phyloP scores from a whole-genome alignment of 345 rosid species.

The rapeseed (Brassica napus) region DNA sequence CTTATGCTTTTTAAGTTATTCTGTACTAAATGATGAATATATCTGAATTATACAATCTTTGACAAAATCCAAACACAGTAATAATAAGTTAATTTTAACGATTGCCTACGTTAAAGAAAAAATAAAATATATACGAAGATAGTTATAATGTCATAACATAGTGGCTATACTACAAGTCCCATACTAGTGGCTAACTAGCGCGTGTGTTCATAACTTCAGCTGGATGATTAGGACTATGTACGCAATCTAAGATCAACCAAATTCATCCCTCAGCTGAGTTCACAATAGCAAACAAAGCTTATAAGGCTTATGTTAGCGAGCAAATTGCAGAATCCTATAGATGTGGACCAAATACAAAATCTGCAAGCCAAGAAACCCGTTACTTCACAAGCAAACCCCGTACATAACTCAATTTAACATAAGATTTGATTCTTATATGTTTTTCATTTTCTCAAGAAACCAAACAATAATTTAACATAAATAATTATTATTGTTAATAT shows the following conservation, averaged over 20 bases:
- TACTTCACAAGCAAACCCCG: slow-evolving; percentile 34
- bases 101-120: neutral
- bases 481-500: neutral
- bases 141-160: neutral
- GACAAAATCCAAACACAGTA: neutral
- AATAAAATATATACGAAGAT: neutral
- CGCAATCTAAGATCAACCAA: slow-evolving; percentile 8
- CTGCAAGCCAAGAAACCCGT: slow-evolving; percentile 38
- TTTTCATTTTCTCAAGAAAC: slow-evolving; percentile 35
- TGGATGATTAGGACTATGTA: neutral
- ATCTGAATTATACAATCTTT: neutral
- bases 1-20: neutral
- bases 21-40: neutral
- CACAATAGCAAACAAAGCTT: slow-evolving; percentile 17
- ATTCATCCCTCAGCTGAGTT: neutral
- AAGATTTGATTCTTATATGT: slow-evolving; percentile 28
- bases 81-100: neutral
- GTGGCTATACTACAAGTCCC: neutral
- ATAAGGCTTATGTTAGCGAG: slow-evolving; percentile 26
- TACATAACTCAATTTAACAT: slow-evolving; percentile 15
- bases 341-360: slow-evolving; percentile 35
- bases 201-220: neutral
- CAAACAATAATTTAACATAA: neutral
- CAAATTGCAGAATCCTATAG: slow-evolving; percentile 15
- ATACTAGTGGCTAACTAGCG: neutral